phyloP scores from a whole-genome alignment of 2,329 filamentous ascomycete species.

The Aciculosporium take region DNA sequence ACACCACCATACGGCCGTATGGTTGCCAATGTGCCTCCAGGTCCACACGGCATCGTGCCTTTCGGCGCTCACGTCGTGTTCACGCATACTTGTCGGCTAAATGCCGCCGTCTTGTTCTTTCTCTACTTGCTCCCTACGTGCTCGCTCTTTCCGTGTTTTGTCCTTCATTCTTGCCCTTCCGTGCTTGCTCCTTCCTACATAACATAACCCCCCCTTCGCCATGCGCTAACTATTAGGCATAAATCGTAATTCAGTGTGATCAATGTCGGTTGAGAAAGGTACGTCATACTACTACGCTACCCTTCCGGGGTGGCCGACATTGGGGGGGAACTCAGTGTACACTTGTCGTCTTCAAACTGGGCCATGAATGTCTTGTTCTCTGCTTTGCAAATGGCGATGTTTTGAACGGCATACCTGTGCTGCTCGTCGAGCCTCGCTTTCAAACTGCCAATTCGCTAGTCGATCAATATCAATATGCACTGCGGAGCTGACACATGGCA shows the following conservation, averaged over 20 bases:
- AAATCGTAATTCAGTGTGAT: conserved; percentile 23
- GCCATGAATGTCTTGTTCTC: not conserved
- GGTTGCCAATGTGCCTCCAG: not conserved
- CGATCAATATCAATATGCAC: conserved; percentile 1
- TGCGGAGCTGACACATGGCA: conserved; percentile 3
- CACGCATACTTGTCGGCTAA: too few relatives aligned
- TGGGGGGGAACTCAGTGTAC: not conserved
- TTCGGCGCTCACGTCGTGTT: not conserved
- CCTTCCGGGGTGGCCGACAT: not conserved
- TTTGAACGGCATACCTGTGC: not conserved
- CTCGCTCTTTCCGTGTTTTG: not conserved
- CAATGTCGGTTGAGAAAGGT: conserved; percentile 30
- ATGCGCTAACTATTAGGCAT: conserved; percentile 2
- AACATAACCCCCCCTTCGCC: too few relatives aligned
- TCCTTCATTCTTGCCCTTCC: not conserved
- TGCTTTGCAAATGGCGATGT: not conserved
- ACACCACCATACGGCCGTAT: not conserved
- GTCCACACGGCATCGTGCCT: not conserved
- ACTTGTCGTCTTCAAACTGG: not conserved
- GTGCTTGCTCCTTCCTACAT: not conserved
- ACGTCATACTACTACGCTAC: conserved; percentile 10
- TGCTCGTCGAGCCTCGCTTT: not conserved
- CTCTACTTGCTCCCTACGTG: not conserved
- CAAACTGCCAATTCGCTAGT: not conserved
- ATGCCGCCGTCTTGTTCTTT: not conserved